Evolutionary conservation across 2,329 filamentous ascomycete genomes (phyloP).

Genomic region (Domatiomyces catenatus): DNA sequence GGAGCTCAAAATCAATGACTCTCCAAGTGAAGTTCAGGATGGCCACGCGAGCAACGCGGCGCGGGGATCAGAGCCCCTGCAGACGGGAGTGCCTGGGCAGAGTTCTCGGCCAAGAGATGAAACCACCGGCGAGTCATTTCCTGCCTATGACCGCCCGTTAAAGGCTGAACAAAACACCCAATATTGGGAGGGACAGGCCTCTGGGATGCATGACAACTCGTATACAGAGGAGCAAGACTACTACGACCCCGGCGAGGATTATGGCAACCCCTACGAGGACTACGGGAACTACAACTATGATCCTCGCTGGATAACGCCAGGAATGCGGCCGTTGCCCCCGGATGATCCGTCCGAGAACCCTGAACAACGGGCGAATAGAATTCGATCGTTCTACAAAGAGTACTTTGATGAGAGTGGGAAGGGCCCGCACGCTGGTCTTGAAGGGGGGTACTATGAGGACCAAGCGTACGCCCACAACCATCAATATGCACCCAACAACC

Average conservation of each 20-base stretch:
- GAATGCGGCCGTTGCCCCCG: constrained; percentile 70
- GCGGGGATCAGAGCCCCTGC: background rate
- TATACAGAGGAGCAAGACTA: constrained; percentile 6
- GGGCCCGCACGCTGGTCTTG: constrained; percentile 54
- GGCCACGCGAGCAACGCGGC: background rate
- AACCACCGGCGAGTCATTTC: background rate
- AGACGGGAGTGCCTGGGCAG: background rate
- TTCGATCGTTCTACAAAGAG: constrained; percentile 97
- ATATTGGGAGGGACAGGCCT: constrained; percentile 4
- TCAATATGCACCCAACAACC: constrained; percentile 19
- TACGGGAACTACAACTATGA: constrained; percentile 21
- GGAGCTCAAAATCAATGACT: background rate
- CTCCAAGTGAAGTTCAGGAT: background rate
- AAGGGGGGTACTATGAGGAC: constrained; percentile 48
- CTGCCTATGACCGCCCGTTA: constrained; percentile 2
- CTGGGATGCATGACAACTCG: constrained; percentile 3
- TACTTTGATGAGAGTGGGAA: constrained; percentile 71
- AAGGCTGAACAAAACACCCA: constrained; percentile 5
- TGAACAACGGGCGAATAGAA: constrained; percentile 86
- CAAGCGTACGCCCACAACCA: constrained; percentile 49
- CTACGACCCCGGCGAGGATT: constrained; percentile 8
- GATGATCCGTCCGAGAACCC: constrained; percentile 79
- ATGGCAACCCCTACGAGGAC: constrained; percentile 9
- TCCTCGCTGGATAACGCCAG: constrained; percentile 41
- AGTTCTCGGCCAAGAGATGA: background rate